A percentile compares a stretch with the other conserved stretches of the same genome.
Conservation (phyloP, 2,329 filamentous ascomycete species). For the Colletotrichum coccodes region DNA sequence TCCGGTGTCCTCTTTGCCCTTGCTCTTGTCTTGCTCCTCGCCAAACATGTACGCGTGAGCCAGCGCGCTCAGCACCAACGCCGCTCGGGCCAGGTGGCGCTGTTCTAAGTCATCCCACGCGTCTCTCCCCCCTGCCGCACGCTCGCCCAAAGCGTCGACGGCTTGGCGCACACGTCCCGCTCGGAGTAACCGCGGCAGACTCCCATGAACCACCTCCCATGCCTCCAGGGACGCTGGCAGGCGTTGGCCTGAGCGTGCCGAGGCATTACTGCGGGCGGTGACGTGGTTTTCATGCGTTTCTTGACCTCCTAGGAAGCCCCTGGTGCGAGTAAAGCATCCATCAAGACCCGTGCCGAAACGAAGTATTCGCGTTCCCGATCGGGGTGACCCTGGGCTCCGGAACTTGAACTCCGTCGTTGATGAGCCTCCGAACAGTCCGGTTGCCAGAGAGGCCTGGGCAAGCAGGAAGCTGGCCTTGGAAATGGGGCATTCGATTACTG, state of each 20-base stretch:
- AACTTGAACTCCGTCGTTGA: constrained; percentile 15
- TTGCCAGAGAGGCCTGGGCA: constrained; percentile 21
- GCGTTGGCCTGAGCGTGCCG: neutral
- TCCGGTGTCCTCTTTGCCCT: neutral
- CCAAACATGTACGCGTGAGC: constrained; percentile 29
- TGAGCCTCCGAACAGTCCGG: neutral
- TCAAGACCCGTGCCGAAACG: constrained; percentile 25
- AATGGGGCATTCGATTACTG: constrained; percentile 14
- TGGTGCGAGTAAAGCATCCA: constrained; percentile 12
- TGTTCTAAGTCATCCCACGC: constrained; percentile 15
- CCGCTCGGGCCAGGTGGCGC: constrained; percentile 17
- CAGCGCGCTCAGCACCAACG: constrained; percentile 20
- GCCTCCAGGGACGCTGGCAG: constrained; percentile 18
- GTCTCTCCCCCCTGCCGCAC: neutral
- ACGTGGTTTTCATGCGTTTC: neutral
- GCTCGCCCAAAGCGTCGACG: constrained; percentile 9
- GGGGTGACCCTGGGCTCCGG: neutral
- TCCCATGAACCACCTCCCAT: constrained; percentile 22
- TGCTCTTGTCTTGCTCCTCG: neutral
- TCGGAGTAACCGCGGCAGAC: constrained; percentile 10
- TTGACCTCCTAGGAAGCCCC: constrained; percentile 15
- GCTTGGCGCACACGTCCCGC: constrained; percentile 18
- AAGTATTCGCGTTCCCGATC: neutral
- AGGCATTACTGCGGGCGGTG: neutral
- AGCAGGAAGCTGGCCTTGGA: constrained; percentile 29